These are phyloP conservation scores for Purshia tridentata DNA, from an alignment of 306 rosid species.

Conservation along the genomic window DNA sequence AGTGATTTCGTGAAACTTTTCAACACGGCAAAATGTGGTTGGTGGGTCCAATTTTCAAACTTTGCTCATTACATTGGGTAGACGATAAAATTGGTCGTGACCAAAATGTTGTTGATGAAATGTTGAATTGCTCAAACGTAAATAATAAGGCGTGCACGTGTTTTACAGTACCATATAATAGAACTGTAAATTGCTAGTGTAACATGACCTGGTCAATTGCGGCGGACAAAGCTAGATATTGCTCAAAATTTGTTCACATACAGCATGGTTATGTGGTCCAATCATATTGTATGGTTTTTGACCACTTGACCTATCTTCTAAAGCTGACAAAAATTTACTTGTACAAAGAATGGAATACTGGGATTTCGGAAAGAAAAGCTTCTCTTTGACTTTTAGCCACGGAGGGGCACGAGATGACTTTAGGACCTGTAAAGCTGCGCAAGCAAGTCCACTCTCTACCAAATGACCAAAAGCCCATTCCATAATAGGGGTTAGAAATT, in stretches of 20 bases:
- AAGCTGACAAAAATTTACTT: neutral
- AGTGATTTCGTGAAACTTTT: neutral
- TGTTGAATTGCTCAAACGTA: neutral
- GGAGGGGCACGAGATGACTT: neutral
- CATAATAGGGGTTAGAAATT: neutral
- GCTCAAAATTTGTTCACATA: neutral
- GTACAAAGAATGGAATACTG: neutral
- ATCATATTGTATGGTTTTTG: neutral
- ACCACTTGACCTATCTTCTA: neutral
- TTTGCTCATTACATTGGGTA: neutral
- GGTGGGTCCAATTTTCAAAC: neutral
- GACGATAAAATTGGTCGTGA: neutral
- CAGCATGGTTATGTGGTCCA: neutral
- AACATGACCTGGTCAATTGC: constrained; percentile 14
- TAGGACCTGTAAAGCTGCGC: neutral
- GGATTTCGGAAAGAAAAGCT: neutral
- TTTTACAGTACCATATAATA: neutral
- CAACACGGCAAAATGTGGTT: neutral
- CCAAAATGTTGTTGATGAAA: neutral
- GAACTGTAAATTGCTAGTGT: neutral
- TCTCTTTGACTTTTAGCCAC: neutral
- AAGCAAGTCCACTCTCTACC: neutral
- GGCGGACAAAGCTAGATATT: neutral
- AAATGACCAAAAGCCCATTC: neutral
- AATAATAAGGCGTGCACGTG: neutral